Evolutionary conservation across 768 basidiomycete species (phyloP), one percentile per base, ranked within the genome.

Genomic region (Leccinum uliginosum): DNA sequence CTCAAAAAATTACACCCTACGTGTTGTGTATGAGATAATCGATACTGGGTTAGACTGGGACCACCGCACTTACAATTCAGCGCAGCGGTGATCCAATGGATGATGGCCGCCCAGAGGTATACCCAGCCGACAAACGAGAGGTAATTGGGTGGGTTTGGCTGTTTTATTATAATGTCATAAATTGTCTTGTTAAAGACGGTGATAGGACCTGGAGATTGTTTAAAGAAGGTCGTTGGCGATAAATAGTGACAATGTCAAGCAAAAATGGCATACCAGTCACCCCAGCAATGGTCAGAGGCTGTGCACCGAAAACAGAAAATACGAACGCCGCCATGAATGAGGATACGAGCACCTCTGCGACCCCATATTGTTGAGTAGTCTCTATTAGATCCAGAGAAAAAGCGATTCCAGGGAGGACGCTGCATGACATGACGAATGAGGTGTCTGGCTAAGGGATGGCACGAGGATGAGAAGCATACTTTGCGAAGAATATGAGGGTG

Each of bases 171-270:
- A 56, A 94, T 91, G 62, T 86, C 80, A 69, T 82, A 93, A 45
- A 95, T 91, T 2, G 88, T 92, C 75, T 90, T 91, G 76, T 94
- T 95, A 62, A 94, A 86, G 9, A 96, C 91, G 3, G 93, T 94
- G 65, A 95, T 95, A 1, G 94, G 93, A 21, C 92, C 91, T 83
- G 67, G 35, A 27, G 14, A 45, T 27, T 4, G 38, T 26, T 35
- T 24, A 1, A 4, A n/a, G 45, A 30, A 30, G 21, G 63, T 3
- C 52, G 14, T 17, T 4, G 24, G 35, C 17, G 24, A 15, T 26
- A 35, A 27, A 26, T 29, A 23, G 17, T 6, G 21, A 12, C 11
- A 12, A 45, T 24, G 44, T 23, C 23, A 24, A 21, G 44, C 23
- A 15, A 45, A 45, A 24, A 8, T 27, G 8, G 23, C 74, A 29